Base-by-base conservation (phyloP, 225 moss, liverwort and hornwort genomes). In the Pleurozium schreberi region DNA sequence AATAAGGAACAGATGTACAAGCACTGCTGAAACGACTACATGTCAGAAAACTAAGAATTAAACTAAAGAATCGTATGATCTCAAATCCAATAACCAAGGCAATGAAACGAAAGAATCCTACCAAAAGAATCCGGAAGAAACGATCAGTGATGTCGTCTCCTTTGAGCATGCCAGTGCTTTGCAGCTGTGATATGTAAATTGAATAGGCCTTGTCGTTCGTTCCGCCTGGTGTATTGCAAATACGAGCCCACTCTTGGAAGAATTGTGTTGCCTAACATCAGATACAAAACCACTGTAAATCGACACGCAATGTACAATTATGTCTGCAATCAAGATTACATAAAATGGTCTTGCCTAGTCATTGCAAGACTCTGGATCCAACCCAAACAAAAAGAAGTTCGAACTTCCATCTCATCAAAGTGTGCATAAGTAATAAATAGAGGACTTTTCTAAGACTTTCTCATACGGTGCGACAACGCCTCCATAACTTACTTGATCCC, bases 171-270 rank as follows among this genome's bases (percentile, higher is more conserved):
- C 97, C 98, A 78, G 94, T 91, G 86, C 92, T 93, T 88, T 97
- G 98, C 86, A 98, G 94, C 88, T 98, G 95, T 59, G 97, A 95
- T 85, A 98, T 97, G 82, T 95, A 98, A 63, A 96, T 94, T 30
- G 97, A 93, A 87, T 96, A 95, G 16, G 94, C 95, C 92, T 98
- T 96, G 75, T 98, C 98, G 42, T 95, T 98, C 47, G 95, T 86
- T 74, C 92, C 95, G 53, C 93, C 95, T 58, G 98, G 93, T 47
- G 93, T 85, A 85, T 97, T 96, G 92, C 98, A 98, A 88, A 97
- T 96, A 79, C 96, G 95, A 81, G 94, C 94, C 98, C 98, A 98
- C 73, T 98, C 95, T 84, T 98, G 96, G 84, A 98, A 98, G 80
- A 97, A 94, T 17, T 89, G 89, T 52, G 93, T 93, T 63, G 94